Evolutionary conservation across 352 stramenopile species (phyloP), one percentile per base, ranked within the genome.

Genomic region (Phytopythium oedochilum): DNA sequence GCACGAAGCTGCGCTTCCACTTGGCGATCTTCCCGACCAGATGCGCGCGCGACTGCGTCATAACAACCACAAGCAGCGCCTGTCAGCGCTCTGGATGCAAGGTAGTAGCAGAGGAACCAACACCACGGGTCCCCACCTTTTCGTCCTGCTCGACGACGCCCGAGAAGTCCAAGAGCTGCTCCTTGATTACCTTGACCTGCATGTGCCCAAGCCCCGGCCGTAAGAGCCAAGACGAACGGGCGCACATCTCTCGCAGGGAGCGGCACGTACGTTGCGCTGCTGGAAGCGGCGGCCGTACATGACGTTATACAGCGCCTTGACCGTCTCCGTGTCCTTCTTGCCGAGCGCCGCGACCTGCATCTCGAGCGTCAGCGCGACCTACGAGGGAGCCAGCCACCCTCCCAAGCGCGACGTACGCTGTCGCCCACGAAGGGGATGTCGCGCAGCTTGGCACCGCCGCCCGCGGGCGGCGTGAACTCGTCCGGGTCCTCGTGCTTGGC

Each of bases 241-340:
- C n/a, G n/a, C n/a, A n/a, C n/a, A n/a, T n/a, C n/a, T n/a, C n/a
- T n/a, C n/a, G n/a, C n/a, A n/a, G n/a, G n/a, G n/a, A n/a, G n/a
- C 6, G 29, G 11, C 32, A 72, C 77, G 48, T 69, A 91, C 83
- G 50, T 91, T 89, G 49, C 86, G 87, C 53, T 78, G 67, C 73
- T 90, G 80, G 66, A 87, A 93, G 23, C 83, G 83, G 29, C 83
- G 78, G 20, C 66, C 63, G 57, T 83, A 93, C 77, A 93, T 88
- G 58, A 89, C 72, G 48, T 53, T 77, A 64, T 93, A 93, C n/a
- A 93, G 77, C 59, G 80, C 73, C 60, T 88, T 89, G 58, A 88
- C 63, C 57, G 77, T 77, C 46, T 93, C 83, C 5, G 55, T 59
- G 32, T 93, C 63, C 58, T 88, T 87, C 67, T 93, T 93, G 46